Evolutionary conservation across 257 asterid genomes (phyloP), one percentile per base, ranked within the genome.

Genomic region (Primulina eburnea): DNA sequence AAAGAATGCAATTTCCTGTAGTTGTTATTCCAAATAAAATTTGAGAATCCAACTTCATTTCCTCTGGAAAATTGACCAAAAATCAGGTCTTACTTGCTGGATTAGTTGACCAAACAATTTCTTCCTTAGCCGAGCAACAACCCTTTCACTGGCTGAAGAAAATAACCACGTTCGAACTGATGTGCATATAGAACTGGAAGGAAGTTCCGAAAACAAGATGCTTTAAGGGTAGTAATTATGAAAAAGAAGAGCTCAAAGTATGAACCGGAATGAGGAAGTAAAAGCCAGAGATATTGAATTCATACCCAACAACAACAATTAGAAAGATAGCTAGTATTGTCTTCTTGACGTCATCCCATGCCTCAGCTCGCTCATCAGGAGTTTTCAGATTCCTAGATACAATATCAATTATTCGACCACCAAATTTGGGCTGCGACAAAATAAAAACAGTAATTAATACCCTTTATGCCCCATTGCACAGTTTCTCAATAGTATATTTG

Each of bases 1-100:
- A 26, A 78, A 88, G 76, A 88, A 88, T 16, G 92, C 92, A 63
- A 88, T 83, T 76, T 88, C 92, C 95, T 88, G 76, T 26, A 58
- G 6, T 47, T 2, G 1, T 63, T 20, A 24, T 24, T 1, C 26
- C 17, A 60, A 9, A 16, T 34, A 60, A 43, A 37, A 30, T 4
- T 30, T 24, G 26, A 64, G 66, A 10, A n/a, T 43, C 61, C 43
- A n/a, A 61, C 33, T 60, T 2, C n/a, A 35, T 64, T 35, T 37
- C 55, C 18, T 47, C 28, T 38, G 34, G 67, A 62, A 62, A 62
- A 20, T 14, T 8, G 35, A 17, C 26, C 16, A 3, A 8, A 37
- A 17, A 2, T 6, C 11, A 71, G 60, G 50, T 52, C 75, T 63
- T 78, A 83, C 88, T 62, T 76, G 86, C 70, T 78, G 85, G 56